phyloP scores from a whole-genome alignment of 2,329 filamentous ascomycete genomes.

The Fusarium pseudograminearum region DNA sequence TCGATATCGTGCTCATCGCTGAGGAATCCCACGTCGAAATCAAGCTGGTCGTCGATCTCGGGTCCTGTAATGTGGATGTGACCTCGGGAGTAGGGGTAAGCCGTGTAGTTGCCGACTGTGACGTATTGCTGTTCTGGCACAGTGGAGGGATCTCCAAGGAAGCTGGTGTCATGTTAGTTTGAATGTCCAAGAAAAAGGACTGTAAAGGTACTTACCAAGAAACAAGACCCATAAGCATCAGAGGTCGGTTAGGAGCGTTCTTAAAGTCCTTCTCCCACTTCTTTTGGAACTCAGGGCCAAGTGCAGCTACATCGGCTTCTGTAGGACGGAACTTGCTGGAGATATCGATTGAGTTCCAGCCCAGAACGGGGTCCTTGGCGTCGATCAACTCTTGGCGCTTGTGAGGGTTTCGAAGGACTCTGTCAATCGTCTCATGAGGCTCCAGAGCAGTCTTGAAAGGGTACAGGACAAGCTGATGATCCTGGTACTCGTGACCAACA shows the following conservation, averaged over 20 bases:
- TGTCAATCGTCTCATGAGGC: slow-evolving; percentile 59
- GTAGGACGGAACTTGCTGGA: slow-evolving; percentile 67
- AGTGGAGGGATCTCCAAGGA: slow-evolving; percentile 57
- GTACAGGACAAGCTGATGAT: slow-evolving; percentile 66
- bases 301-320: slow-evolving; percentile 61
- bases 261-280: slow-evolving; percentile 69
- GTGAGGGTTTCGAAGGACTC: slow-evolving; percentile 61
- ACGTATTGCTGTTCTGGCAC: slow-evolving; percentile 62
- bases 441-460: slow-evolving; percentile 58
- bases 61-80: slow-evolving; percentile 68
- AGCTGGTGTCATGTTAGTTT: slow-evolving; percentile 42
- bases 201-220: slow-evolving; percentile 37
- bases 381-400: slow-evolving; percentile 60
- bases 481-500: slow-evolving; percentile 67
- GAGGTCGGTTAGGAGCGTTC: slow-evolving; percentile 56
- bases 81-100: slow-evolving; percentile 66
- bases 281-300: slow-evolving; percentile 65
- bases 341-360: slow-evolving; percentile 70
- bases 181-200: fast-evolving
- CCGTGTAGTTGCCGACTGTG: slow-evolving; percentile 61
- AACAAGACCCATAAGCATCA: slow-evolving; percentile 58
- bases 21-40: slow-evolving; percentile 71
- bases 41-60: slow-evolving; percentile 56
- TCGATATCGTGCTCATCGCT: slow-evolving; percentile 68
- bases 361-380: slow-evolving; percentile 62